phyloP scores from a whole-genome alignment of 2,329 filamentous ascomycete species.

The Pseudocercospora macadamiae region DNA sequence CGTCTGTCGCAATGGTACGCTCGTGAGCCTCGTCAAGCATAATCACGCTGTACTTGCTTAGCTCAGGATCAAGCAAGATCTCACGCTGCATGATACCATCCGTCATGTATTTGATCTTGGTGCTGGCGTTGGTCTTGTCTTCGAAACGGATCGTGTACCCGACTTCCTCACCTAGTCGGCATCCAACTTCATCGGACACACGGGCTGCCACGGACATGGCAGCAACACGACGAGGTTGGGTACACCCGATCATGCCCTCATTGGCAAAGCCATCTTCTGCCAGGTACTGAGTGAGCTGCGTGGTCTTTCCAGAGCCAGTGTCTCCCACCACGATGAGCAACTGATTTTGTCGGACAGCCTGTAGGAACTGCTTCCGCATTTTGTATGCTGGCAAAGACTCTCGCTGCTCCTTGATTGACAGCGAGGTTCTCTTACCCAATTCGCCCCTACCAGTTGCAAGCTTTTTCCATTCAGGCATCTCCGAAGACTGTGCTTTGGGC shows the following conservation, averaged over 20 bases:
- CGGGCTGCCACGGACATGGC: constrained; percentile 98
- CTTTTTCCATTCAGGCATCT: constrained; percentile 90
- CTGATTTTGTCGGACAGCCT: constrained; percentile 85
- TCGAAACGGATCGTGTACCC: constrained; percentile 98
- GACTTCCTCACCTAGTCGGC: constrained; percentile 85
- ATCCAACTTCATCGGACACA: constrained; percentile 94
- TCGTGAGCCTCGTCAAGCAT: constrained; percentile 99
- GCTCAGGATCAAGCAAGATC: constrained; percentile 85
- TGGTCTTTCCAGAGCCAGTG: constrained; percentile 97
- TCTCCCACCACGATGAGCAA: constrained; percentile 95
- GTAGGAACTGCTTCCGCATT: constrained; percentile 83
- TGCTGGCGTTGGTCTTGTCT: constrained; percentile 83
- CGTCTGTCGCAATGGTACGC: constrained; percentile 92
- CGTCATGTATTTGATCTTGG: constrained; percentile 99
- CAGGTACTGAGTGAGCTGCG: constrained; percentile 91
- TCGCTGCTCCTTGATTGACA: constrained; percentile 94
- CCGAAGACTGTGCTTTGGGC: constrained; percentile 65
- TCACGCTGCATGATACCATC: constrained; percentile 98
- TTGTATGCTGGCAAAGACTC: constrained; percentile 86
- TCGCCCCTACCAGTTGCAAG: constrained; percentile 74
- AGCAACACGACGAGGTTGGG: constrained; percentile 93
- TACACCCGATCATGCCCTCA: constrained; percentile 89
- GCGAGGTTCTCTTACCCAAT: constrained; percentile 80
- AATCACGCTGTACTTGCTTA: constrained; percentile 90
- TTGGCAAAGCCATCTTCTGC: constrained; percentile 90